A percentile compares a stretch with the other conserved stretches of the same genome.
These are phyloP conservation scores for Paramecium sexaurelia DNA, from an alignment of 73 alveolate genomes.

Conservation along the genomic window DNA sequence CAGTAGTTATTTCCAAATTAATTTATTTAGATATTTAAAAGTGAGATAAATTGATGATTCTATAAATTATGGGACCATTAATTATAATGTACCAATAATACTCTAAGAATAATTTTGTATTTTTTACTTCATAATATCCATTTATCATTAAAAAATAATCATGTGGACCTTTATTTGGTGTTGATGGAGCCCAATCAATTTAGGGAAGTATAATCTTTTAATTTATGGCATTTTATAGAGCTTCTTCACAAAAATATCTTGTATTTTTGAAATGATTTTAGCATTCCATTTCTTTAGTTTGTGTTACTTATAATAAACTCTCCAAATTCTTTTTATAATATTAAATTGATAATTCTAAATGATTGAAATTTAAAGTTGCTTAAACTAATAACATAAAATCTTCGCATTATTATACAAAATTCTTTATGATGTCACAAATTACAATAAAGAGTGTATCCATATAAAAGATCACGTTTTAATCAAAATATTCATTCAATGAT, in stretches of 20 bases:
- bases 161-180: slow-evolving; percentile 43
- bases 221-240: background rate
- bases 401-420: background rate
- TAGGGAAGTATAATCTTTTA: background rate
- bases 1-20: slow-evolving; percentile 15
- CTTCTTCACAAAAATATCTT: slow-evolving; percentile 11
- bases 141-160: slow-evolving; percentile 31
- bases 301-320: slow-evolving; percentile 18
- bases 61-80: slow-evolving; percentile 25
- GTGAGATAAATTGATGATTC: slow-evolving; percentile 33
- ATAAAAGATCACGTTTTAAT: slow-evolving; percentile 45
- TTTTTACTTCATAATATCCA: slow-evolving; percentile 36
- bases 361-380: background rate
- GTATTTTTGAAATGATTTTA: background rate
- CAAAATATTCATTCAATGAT: slow-evolving; percentile 21
- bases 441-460: slow-evolving; percentile 11
- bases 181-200: slow-evolving; percentile 26
- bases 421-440: slow-evolving; percentile 15
- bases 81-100: background rate
- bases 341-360: slow-evolving; percentile 1
- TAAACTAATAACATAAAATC: background rate
- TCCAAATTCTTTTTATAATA: slow-evolving; percentile 11
- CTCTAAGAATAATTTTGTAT: background rate
- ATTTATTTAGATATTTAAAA: background rate
- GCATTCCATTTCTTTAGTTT: slow-evolving; percentile 48